Evolutionary conservation across 2,329 filamentous ascomycete species (phyloP), one percentile per base, ranked within the genome.

Genomic region (Penicillium vulpinum): DNA sequence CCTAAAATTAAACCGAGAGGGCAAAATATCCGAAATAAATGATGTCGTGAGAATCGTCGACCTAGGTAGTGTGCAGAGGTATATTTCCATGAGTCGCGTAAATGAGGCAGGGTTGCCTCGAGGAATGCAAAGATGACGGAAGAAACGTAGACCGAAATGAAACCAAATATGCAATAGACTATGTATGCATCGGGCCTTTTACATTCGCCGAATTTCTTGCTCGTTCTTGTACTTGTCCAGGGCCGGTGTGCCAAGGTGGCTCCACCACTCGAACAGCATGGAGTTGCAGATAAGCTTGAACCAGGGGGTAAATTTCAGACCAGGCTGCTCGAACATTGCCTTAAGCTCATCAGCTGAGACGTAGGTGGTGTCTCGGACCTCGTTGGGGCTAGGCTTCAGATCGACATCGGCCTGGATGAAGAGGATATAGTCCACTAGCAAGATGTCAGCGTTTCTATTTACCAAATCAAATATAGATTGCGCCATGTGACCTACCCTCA

Each of bases 221-320:
- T 97, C 92, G 72, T 91, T 88, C 77, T 86, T 83, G 78, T 93
- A 96, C 78, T 90, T 88, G 59, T 95, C 89, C 65, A 97, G 81
- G 10, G 89, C 90, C 24, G 84, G 80, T 66, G 94, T 73, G 44
- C 74, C 88, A 55, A 97, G 84, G 77, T 90, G 87, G 71, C 87
- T 81, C 94, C 94, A 99, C 94, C 94, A 99, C 76, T 97, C 89
- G 69, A 96, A 99, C 40, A 99, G 85, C 90, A 97, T 92, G 47
- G 91, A 92, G 75, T 97, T 84, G 83, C 94, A 99, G 71, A 99
- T 97, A 66, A 99, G 87, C 83, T 96, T 96, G 82, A 99, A 99
- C 94, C 94, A 99, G 1, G 94, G 94, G 0, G 94, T 99, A 76
- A 97, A 97, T 69, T 88, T 89, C 67, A 96, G 82, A 51, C 78